Evolutionary conservation across 345 rosid species (phyloP), one percentile per base, ranked within the genome.

Genomic region (Lepidium africanum): DNA sequence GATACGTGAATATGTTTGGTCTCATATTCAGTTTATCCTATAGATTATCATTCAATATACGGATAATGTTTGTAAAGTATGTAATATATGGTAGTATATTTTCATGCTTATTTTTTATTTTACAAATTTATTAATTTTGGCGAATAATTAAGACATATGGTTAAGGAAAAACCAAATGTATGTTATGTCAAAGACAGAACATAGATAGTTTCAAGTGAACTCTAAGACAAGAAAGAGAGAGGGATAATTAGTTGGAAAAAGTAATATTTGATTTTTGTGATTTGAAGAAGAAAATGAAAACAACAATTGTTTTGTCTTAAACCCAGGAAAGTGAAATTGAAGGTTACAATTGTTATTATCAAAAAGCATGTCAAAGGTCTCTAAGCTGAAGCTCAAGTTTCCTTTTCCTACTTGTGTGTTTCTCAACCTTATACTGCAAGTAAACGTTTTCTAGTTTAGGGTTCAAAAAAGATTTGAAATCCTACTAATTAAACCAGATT

Each of bases 261-360:
- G 5, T 1, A 40, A 3, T 70, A 23, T 3, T 48, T 39, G 17
- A 37, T 25, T 21, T 56, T 56, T 39, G 46, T 72, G 52, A 40
- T 72, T 63, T 46, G 43, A 15, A 30, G 59, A 65, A 36, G 40
- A 25, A 48, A 63, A 73, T 27, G 41, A 51, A 23, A 62, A 51
- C 36, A 42, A 60, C 57, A 67, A 10, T 59, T 60, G 77, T 69
- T 74, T 74, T 74, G 37, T 25, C 77, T 67, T 67, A 25, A 74
- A 60, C 63, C 72, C 10, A 43, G 38, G 67, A 67, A 73, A 58
- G 52, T 74, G 35, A 67, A 74, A 74, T 74, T 37, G 43, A 74
- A 74, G 77, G 51, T 19, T 74, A 60, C 33, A 48, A 42, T 12
- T 51, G 49, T 59, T 66, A 67, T 67, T 48, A 59, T 43, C 19